A percentile compares a stretch with the other conserved stretches of the same genome.
phyloP scores from a whole-genome alignment of 371 early-diverging fungal species.

The Apophysomyces ossiformis region DNA sequence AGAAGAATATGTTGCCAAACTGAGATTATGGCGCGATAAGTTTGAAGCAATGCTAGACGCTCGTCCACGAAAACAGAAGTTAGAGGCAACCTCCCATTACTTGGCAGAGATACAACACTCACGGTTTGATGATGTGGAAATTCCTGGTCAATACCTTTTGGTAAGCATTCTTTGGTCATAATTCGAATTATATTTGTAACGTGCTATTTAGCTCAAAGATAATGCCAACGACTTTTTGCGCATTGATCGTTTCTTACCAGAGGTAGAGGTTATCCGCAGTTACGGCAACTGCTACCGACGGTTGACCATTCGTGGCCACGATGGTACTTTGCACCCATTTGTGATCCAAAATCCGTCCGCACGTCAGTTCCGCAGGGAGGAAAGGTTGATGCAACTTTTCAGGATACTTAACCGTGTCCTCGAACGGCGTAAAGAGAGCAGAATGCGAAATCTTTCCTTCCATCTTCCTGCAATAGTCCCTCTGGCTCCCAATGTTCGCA shows the following conservation, averaged over 20 bases:
- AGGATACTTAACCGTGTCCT: slow-evolving; percentile 86
- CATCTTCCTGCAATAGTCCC: slow-evolving; percentile 92
- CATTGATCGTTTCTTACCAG: slow-evolving; percentile 93
- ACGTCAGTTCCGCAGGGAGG: slow-evolving; percentile 89
- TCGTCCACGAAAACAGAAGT: slow-evolving; percentile 79
- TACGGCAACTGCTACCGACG: slow-evolving; percentile 77
- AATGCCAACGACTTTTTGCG: slow-evolving; percentile 90
- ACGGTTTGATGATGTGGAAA: slow-evolving; percentile 96
- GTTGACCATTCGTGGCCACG: slow-evolving; percentile 89
- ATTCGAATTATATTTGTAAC: neutral
- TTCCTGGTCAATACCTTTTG: slow-evolving; percentile 96
- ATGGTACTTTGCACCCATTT: slow-evolving; percentile 90
- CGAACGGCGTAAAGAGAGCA: slow-evolving; percentile 76
- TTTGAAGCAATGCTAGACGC: slow-evolving; percentile 85
- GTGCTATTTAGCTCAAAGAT: slow-evolving; percentile 62
- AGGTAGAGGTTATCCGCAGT: slow-evolving; percentile 82
- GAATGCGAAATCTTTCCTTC: slow-evolving; percentile 85
- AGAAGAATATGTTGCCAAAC: slow-evolving; percentile 77
- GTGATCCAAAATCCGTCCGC: slow-evolving; percentile 91
- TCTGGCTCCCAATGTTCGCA: slow-evolving; percentile 90
- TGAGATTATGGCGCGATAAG: slow-evolving; percentile 89
- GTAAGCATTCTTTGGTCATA: slow-evolving; percentile 31
- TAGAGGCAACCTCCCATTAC: slow-evolving; percentile 89
- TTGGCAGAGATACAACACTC: slow-evolving; percentile 97
- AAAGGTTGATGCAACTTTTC: slow-evolving; percentile 92